Base-by-base conservation (phyloP, 345 rosid species). In the Sonneratia caseolaris region DNA sequence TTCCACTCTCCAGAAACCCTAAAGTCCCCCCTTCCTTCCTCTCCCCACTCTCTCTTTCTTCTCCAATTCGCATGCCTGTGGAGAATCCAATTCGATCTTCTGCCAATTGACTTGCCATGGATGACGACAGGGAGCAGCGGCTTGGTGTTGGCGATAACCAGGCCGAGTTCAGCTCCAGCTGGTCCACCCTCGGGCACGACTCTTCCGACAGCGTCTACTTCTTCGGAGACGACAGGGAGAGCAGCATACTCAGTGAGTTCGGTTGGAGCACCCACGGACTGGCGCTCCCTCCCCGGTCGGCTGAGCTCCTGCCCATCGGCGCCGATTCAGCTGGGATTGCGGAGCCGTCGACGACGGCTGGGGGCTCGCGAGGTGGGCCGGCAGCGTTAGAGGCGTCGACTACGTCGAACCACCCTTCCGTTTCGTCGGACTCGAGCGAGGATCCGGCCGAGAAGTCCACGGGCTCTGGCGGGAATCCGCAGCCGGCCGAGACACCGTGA, bases 371-470 rank as follows among this genome's bases (percentile, higher is more conserved):
- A 0, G 76, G 65, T 37, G 71, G 64, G 18, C 71, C 53, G 7
- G 67, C 66, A 9, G 71, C 79, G 10, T 72, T 76, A 73, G 89
- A 84, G 53, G 32, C 73, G 67, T 57, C 81, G 71, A 84, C 89
- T 0, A 81, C 86, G n/a, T 76, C 97, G 61, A 88, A 22, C 64
- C 36, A 79, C 69, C 97, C 88, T 0, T 89, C 96, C 5, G 85
- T 86, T 22, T 86, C 96, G 1, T 86, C 98, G 2, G 87, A 84
- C 80, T 94, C 98, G 73, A 89, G 91, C 77, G 98, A 94, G 68
- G 98, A 89, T 80, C 96, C 70, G 68, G 71, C 88, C 4, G 98
- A 91, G 78, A 89, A 87, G 82, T 93, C 96, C 1, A 81, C 91
- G 76, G 85, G 84, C 75, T 88, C 89, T 77, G 94, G 81, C 78